A percentile compares a stretch with the other conserved stretches of the same genome.
Evolutionary conservation across 164 flowering plant species (phyloP).

Genomic region (Magnolia kwangsiensis): DNA sequence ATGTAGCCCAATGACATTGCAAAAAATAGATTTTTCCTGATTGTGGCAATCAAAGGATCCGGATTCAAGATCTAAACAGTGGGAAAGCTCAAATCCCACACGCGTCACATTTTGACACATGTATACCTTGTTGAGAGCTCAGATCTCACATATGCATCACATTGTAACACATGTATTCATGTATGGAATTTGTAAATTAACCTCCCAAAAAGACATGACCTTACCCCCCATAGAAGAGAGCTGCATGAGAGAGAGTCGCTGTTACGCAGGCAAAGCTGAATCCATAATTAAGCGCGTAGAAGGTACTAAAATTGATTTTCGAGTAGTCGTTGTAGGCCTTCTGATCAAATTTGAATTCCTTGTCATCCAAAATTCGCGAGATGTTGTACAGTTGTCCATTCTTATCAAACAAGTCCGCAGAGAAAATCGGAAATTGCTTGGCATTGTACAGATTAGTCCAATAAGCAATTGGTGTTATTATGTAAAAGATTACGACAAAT

Average conservation of each 20-base stretch:
- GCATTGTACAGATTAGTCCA: slow-evolving; percentile 53
- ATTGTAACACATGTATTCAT: too few relatives aligned
- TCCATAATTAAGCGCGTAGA: slow-evolving; percentile 41
- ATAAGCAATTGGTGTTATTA: slow-evolving; percentile 43
- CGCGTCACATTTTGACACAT: too few relatives aligned
- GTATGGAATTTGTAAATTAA: too few relatives aligned
- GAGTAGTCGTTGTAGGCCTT: slow-evolving; percentile 41
- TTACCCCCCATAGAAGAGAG: slow-evolving; percentile 45
- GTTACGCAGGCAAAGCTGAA: slow-evolving; percentile 49
- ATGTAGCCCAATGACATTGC: too few relatives aligned
- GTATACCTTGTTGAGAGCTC: too few relatives aligned
- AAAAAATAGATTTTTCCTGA: too few relatives aligned
- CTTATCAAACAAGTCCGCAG: slow-evolving; percentile 37
- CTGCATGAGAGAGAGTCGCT: slow-evolving; percentile 58
- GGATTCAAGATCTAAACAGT: too few relatives aligned
- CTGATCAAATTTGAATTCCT: slow-evolving; percentile 27
- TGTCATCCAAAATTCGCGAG: slow-evolving; percentile 23
- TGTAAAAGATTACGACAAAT: slow-evolving; percentile 32
- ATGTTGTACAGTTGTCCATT: slow-evolving; percentile 40
- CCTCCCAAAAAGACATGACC: not conserved
- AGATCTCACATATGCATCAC: too few relatives aligned
- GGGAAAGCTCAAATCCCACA: too few relatives aligned
- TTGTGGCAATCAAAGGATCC: too few relatives aligned
- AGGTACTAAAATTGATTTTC: slow-evolving; percentile 42
- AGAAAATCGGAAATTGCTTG: slow-evolving; percentile 48